Evolutionary conservation across 2,329 filamentous ascomycete species (phyloP), one percentile per base, ranked within the genome.

Genomic region (Pestalotiopsis sp.): DNA sequence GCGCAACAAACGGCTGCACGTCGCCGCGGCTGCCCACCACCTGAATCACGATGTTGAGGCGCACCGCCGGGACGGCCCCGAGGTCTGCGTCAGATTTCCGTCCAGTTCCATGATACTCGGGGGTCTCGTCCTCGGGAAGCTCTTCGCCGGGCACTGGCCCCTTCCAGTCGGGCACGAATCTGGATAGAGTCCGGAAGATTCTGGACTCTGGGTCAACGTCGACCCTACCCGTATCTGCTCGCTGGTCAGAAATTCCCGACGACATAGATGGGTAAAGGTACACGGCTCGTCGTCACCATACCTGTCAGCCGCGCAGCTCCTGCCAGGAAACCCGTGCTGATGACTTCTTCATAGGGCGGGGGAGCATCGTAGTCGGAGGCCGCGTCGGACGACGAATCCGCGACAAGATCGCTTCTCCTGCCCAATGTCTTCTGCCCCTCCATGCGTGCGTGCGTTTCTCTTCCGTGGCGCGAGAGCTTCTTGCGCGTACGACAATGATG

Each of bases 11-110:
- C 0, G 92, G 92, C 77, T 94, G 92, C 1, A 94, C 91, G 75
- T 94, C 92, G 65, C 92, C 92, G 57, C 92, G 84, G 14, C 91
- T 93, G 6, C 92, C 92, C 14, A 94, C 91, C 25, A 94, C 91
- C 74, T 94, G 92, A 66, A 94, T 90, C 56, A 92, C 92, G 38
- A 94, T 84, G 78, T 93, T 93, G 68, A 93, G 82, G 49, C 80
- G 82, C 17, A 11, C 45, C 20, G 45, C 11, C 45, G 45, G 45
- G 17, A 52, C 6, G 20, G 45, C 20, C 20, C 45, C 7, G 14
- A 17, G 45, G 17, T 17, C 17, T n/a, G 45, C 45, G 17, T 52
- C 45, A n/a, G 17, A 11, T 52, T 52, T 52, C 45, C 45, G 20
- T 17, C 45, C 45, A 17, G 45, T n/a, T n/a, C 45, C n/a, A 52